A percentile compares a stretch with the other conserved stretches of the same genome.
phyloP scores from a whole-genome alignment of 208 protist species.

The Phytomonas sp. region DNA sequence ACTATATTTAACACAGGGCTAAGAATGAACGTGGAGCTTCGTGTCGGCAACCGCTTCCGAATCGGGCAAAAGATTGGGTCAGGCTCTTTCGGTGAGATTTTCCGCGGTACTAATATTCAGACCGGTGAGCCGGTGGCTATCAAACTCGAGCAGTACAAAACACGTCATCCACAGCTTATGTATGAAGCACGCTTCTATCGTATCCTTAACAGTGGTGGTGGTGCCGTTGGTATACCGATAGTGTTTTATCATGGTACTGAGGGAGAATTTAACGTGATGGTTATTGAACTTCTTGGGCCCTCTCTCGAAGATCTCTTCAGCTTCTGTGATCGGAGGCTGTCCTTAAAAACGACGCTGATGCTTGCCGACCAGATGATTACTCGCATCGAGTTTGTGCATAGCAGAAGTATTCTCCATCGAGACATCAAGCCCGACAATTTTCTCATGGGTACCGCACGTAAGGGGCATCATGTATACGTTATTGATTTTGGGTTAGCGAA shows the following conservation, averaged over 20 bases:
- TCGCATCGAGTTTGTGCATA: constrained; percentile 90
- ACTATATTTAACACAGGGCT: too few species aligned
- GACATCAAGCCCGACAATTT: constrained; percentile 96
- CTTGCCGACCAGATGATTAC: constrained; percentile 89
- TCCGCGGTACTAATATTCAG: constrained; percentile 86
- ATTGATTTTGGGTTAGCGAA: constrained; percentile 99
- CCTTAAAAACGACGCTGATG: constrained; percentile 91
- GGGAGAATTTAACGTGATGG: constrained; percentile 91
- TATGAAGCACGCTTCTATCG: constrained; percentile 88
- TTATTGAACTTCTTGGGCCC: constrained; percentile 90
- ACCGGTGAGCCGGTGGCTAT: constrained; percentile 86
- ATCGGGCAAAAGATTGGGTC: constrained; percentile 97
- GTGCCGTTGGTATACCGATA: constrained; percentile 78
- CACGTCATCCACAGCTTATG: constrained; percentile 87
- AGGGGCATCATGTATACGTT: constrained; percentile 91
- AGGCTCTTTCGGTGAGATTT: constrained; percentile 93
- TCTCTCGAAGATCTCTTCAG: constrained; percentile 90
- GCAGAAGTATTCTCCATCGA: constrained; percentile 88
- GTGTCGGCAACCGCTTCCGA: constrained; percentile 94
- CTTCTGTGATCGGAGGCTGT: constrained; percentile 79
- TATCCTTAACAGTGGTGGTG: constrained; percentile 69
- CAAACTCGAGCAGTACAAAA: constrained; percentile 87
- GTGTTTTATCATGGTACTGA: constrained; percentile 87
- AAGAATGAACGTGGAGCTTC: constrained; percentile 83
- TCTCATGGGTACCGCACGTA: constrained; percentile 86